Evolutionary conservation across 352 stramenopile genomes (phyloP).

Genomic region (Peronospora belbahrii): DNA sequence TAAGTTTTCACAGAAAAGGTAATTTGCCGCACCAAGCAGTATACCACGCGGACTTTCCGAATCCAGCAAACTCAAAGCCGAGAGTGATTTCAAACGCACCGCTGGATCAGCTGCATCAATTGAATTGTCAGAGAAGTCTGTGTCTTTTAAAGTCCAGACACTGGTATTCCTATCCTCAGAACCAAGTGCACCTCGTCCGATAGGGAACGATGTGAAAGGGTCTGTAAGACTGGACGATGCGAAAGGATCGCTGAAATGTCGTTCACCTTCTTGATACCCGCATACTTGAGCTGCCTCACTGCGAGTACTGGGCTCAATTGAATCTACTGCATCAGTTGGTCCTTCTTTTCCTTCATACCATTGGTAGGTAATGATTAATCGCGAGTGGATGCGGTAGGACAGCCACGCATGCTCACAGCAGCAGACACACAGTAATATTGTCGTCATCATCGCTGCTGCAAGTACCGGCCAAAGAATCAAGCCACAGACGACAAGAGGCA

Average conservation of each 20-base stretch:
- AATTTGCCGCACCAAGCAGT: slow-evolving; percentile 17
- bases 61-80: slow-evolving; percentile 22
- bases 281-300: slow-evolving; percentile 6
- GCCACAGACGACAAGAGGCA: slow-evolving; percentile 24
- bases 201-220: slow-evolving; percentile 23
- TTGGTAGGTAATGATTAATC: slow-evolving; percentile 34
- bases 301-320: slow-evolving; percentile 9
- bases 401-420: slow-evolving; percentile 52
- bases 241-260: slow-evolving; percentile 31
- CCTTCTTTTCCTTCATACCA: slow-evolving; percentile 37
- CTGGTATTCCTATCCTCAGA: slow-evolving; percentile 15
- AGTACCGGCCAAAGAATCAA: slow-evolving; percentile 35
- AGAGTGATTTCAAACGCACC: slow-evolving; percentile 11
- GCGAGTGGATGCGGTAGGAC: slow-evolving; percentile 38
- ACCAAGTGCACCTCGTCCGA: slow-evolving; percentile 10
- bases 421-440: slow-evolving; percentile 30
- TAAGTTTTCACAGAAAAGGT: slow-evolving; percentile 25
- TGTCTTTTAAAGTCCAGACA: slow-evolving; percentile 24
- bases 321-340: slow-evolving; percentile 1
- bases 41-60: slow-evolving; percentile 20
- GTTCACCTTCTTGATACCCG: slow-evolving; percentile 19
- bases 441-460: slow-evolving; percentile 17
- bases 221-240: slow-evolving; percentile 26
- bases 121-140: slow-evolving; percentile 30
- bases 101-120: slow-evolving; percentile 13